Base-by-base conservation (phyloP, 495 filamentous ascomycete species). In the Friedmanniomyces simplex region DNA sequence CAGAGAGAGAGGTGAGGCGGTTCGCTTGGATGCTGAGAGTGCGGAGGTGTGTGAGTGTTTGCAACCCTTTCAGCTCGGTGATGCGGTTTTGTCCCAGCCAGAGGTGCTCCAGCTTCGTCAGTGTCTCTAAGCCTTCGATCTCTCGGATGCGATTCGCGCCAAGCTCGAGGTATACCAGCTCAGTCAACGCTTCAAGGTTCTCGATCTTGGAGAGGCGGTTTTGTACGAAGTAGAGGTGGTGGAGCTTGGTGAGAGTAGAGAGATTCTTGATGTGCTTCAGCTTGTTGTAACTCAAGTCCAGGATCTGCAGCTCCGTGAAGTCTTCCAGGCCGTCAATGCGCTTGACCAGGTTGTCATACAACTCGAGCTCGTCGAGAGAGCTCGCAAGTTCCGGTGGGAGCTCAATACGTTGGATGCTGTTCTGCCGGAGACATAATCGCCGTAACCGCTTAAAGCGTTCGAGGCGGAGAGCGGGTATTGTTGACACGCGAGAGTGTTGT, bases 71-170 rank as follows among this genome's bases (percentile, higher is more conserved):
- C 54, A 98, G 77, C 68, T 89, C 82, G 1, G 84, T 87, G 64
- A 99, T 96, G 67, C 96, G 96, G 70, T 99, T 99, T 78, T 96
- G 96, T 36, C 91, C 93, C 8, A 99, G 74, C 94, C 94, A 99
- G 13, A 99, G 77, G 67, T 96, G 79, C 68, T 96, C 85, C 42
- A 99, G 70, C 1, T 79, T 76, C 3, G 72, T 80, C 58, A 99
- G 73, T 6, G 76, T 78, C 25, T 91, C 87, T 28, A 99, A 78
- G 65, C 93, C 93, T 67, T 94, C 78, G 47, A 99, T 91, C 69
- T 89, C 85, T 64, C 90, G 73, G 68, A 98, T 95, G 47, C 87
- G 74, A 71, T 99, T 99, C 34, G 88, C 95, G 8, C 84, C 93
- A 43, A 99, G 72, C 72, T 99, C 93, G 58, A 99, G 68, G 71